Evolutionary conservation across 495 filamentous ascomycete genomes (phyloP).

Genomic region (Tuber borchii): DNA sequence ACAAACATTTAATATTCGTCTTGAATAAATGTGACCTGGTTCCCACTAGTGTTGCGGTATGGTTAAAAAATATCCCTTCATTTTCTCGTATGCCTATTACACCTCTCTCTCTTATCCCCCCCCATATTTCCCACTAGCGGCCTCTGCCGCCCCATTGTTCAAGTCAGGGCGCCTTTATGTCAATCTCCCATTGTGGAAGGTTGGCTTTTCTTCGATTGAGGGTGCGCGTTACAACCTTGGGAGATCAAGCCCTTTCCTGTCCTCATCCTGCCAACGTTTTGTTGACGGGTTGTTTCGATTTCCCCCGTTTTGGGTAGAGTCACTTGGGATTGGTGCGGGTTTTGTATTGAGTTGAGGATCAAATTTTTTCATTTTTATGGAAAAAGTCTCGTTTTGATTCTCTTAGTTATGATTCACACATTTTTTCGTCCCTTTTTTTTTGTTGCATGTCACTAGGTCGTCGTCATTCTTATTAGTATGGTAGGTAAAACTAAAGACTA

Average conservation of each 20-base stretch:
- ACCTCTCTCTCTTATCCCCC: slow-evolving; percentile 23
- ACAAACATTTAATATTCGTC: slow-evolving; percentile 89
- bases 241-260: slow-evolving; percentile 71
- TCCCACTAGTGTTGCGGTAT: slow-evolving; percentile 89
- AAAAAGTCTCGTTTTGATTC: slow-evolving; percentile 54
- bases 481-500: neutral
- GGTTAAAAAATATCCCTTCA: slow-evolving; percentile 46
- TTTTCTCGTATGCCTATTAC: slow-evolving; percentile 20
- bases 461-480: neutral
- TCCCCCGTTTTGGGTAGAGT: slow-evolving; percentile 73
- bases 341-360: slow-evolving; percentile 57
- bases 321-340: slow-evolving; percentile 48
- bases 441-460: neutral
- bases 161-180: slow-evolving; percentile 82
- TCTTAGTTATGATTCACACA: slow-evolving; percentile 99
- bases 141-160: slow-evolving; percentile 54
- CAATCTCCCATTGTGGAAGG: slow-evolving; percentile 33
- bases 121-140: slow-evolving; percentile 41
- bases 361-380: slow-evolving; percentile 13
- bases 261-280: slow-evolving; percentile 45
- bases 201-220: slow-evolving; percentile 54
- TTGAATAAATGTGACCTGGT: slow-evolving; percentile 95
- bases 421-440: slow-evolving; percentile 14
- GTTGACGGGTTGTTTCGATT: slow-evolving; percentile 57
- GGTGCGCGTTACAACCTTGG: slow-evolving; percentile 98